A percentile compares a stretch with the other conserved stretches of the same genome.
phyloP scores from a whole-genome alignment of 2,329 filamentous ascomycete species.

The Pezicula rhizophila region DNA sequence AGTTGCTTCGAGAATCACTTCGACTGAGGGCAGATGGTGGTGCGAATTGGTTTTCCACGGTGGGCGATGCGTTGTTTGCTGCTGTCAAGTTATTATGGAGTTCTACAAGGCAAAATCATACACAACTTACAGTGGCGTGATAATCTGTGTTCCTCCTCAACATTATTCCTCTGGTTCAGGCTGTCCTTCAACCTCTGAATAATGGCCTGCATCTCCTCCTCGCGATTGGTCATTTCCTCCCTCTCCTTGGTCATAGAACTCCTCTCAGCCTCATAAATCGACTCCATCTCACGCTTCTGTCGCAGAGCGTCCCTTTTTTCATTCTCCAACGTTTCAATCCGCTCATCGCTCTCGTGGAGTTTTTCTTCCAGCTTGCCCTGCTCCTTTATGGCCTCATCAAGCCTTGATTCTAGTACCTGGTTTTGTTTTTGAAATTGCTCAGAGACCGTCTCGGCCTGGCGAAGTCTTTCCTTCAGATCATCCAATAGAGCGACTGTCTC shows the following conservation, averaged over 20 bases:
- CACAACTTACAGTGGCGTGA: slow-evolving; percentile 49
- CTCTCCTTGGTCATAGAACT: slow-evolving; percentile 85
- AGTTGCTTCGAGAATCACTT: slow-evolving; percentile 84
- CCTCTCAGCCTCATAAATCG: slow-evolving; percentile 86
- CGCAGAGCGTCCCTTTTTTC: slow-evolving; percentile 79
- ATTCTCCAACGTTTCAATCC: slow-evolving; percentile 72
- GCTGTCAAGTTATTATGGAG: slow-evolving; percentile 10
- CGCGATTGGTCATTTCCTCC: slow-evolving; percentile 75
- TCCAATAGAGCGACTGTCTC: slow-evolving; percentile 75
- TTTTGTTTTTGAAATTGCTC: slow-evolving; percentile 80
- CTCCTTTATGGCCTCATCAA: slow-evolving; percentile 80
- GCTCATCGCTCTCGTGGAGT: slow-evolving; percentile 79
- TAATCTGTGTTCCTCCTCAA: slow-evolving; percentile 47
- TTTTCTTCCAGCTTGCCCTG: slow-evolving; percentile 83
- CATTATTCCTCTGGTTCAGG: slow-evolving; percentile 66
- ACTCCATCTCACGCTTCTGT: slow-evolving; percentile 85
- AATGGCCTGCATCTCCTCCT: slow-evolving; percentile 85
- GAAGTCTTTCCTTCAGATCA: slow-evolving; percentile 76
- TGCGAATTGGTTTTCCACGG: slow-evolving; percentile 74
- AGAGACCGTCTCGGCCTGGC: slow-evolving; percentile 70
- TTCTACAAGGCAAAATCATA: neutral
- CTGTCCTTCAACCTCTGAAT: slow-evolving; percentile 91
- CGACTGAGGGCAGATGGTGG: slow-evolving; percentile 78
- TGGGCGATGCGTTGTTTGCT: slow-evolving; percentile 53
- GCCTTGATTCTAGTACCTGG: slow-evolving; percentile 74